These are phyloP conservation scores for Acrocalymma vagum DNA, from an alignment of 2,329 filamentous ascomycete genomes.

Conservation along the genomic window DNA sequence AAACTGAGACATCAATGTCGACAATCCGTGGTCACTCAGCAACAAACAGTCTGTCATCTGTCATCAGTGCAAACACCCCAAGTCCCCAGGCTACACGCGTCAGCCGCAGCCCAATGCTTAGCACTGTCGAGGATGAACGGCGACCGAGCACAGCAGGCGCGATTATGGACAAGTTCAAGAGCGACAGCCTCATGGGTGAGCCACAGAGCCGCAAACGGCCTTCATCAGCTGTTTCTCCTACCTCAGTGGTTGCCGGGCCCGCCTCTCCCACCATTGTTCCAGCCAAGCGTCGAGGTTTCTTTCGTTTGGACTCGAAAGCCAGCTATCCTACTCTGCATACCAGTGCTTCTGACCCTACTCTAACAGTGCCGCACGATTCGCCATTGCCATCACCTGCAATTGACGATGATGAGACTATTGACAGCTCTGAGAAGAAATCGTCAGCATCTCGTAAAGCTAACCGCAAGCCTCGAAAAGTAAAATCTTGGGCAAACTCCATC, in stretches of 20 bases:
- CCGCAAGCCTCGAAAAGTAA: conserved; percentile 72
- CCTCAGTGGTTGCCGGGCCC: conserved; percentile 27
- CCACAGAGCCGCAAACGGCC: conserved; percentile 42
- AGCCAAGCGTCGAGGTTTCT: conserved; percentile 47
- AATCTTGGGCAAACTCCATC: conserved; percentile 74
- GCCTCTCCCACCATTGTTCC: conserved; percentile 23
- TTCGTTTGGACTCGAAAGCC: conserved; percentile 60
- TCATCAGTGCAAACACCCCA: conserved; percentile 68
- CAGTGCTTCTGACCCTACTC: conserved; percentile 44
- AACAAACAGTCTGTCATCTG: conserved; percentile 81
- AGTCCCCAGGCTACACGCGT: conserved; percentile 55
- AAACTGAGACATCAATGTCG: conserved; percentile 78
- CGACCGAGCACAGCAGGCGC: conserved; percentile 76
- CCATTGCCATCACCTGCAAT: conserved; percentile 35
- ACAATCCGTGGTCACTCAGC: conserved; percentile 77
- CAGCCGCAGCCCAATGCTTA: conserved; percentile 47
- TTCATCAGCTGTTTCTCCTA: conserved; percentile 44
- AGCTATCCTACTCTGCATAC: conserved; percentile 46
- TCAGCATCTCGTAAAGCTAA: conserved; percentile 63
- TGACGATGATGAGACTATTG: conserved; percentile 38
- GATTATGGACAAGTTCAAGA: conserved; percentile 63
- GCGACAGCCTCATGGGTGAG: conserved; percentile 32
- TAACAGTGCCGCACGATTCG: conserved; percentile 36
- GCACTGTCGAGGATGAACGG: conserved; percentile 51
- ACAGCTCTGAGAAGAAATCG: conserved; percentile 54